Evolutionary conservation across 176 grass and related monocot genomes (phyloP), one percentile per base, ranked within the genome.

Genomic region (Cymbopogon citratus): DNA sequence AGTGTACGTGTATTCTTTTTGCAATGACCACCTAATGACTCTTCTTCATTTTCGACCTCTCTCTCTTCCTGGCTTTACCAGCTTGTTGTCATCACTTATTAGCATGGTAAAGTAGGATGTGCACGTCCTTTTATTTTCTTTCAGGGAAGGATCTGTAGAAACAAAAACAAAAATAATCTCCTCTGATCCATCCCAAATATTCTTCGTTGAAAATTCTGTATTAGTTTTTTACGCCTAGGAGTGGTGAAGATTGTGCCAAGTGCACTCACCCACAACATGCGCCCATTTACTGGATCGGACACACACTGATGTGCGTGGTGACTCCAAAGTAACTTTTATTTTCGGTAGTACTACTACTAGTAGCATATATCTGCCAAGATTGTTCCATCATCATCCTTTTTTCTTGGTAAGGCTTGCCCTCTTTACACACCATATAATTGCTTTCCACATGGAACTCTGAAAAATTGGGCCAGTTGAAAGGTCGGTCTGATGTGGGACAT

Each of bases 401-500:
- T 52, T 64, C 66, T 72, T 63, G 75, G 56, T 72, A 85, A 71
- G 31, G 16, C 11, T 79, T 80, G 68, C 59, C 69, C 69, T 86
- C 76, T 80, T 73, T 86, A 72, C 77, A 74, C 61, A 86, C 69
- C 84, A 74, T 66, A 49, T 25, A 43, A 14, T 67, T 80, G 60
- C 84, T 80, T 80, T 86, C 69, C 77, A 80, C 77, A 86, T 86
- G 60, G 57, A 51, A 59, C 69, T 74, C 76, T 74, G 25, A 62
- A 44, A 35, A 35, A 25, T 59, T 44, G 25, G 60, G 35, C 69
- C 43, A 74, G 63, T 80, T 39, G 33, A 80, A 80, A 80, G 69
- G 59, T 75, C 35, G 44, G 14, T 26, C 19, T 75, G 76, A 86
- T 66, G 71, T 74, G 69, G 70, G 45, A 54, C 63, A 69, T 4